Conservation (phyloP, 1,284 basidiomycete genomes). For the Termitomyces sp. region DNA sequence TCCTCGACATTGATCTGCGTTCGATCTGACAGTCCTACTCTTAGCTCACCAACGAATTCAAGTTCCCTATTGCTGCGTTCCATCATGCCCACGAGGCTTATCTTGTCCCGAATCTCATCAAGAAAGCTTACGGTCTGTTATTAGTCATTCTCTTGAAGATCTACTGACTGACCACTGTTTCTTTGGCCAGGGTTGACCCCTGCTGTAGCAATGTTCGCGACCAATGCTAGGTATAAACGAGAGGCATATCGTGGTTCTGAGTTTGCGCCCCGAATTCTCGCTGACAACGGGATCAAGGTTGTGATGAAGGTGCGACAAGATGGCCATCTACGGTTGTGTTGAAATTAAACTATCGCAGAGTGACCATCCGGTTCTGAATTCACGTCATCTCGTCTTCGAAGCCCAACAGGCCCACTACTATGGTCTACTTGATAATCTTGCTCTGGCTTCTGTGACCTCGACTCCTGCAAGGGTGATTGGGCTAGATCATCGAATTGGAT, state of each 20-base stretch:
- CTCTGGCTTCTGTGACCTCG: conserved; percentile 71
- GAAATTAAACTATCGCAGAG: conserved; percentile 37
- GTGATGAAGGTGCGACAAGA: conserved; percentile 61
- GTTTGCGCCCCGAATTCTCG: conserved; percentile 77
- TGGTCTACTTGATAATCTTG: conserved; percentile 52
- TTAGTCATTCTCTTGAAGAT: background rate
- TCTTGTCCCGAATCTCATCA: conserved; percentile 70
- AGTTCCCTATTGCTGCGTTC: conserved; percentile 70
- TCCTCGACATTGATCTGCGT: background rate
- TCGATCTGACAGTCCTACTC: conserved; percentile 9
- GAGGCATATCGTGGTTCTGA: conserved; percentile 84
- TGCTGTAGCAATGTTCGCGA: conserved; percentile 73
- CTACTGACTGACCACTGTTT: background rate
- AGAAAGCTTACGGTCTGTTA: conserved; percentile 57
- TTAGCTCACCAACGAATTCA: conserved; percentile 75
- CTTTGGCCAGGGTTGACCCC: conserved; percentile 46
- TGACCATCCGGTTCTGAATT: conserved; percentile 73
- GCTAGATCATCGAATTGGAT: conserved; percentile 79
- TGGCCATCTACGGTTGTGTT: background rate
- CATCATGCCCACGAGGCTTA: conserved; percentile 83
- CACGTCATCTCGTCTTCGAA: conserved; percentile 76
- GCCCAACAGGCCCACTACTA: conserved; percentile 87
- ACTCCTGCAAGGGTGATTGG: conserved; percentile 77
- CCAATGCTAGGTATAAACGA: conserved; percentile 70
- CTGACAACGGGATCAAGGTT: conserved; percentile 70